phyloP scores from a whole-genome alignment of 1,284 basidiomycete genomes.

The Austroboletus novae-zelandiae region DNA sequence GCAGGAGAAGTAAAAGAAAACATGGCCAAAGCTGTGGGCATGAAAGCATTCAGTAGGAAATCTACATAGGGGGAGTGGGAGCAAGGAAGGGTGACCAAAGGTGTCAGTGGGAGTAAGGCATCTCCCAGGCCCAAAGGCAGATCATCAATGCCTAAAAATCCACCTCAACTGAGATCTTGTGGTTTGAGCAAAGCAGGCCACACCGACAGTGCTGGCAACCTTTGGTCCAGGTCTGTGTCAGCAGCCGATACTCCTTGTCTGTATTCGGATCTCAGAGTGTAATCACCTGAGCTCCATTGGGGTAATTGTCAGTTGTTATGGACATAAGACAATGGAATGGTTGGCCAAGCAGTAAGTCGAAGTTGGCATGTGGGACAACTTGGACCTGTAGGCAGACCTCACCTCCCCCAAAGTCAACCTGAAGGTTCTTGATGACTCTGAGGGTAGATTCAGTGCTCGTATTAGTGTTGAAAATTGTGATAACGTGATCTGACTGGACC shows the following conservation, averaged over 20 bases:
- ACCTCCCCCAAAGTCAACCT: not conserved
- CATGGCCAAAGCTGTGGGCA: too few relatives aligned
- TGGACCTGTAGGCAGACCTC: not conserved
- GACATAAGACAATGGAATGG: slow-evolving; percentile 2
- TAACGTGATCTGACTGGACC: not conserved
- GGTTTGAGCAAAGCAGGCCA: too few relatives aligned
- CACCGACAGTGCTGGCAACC: too few relatives aligned
- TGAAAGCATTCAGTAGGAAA: too few relatives aligned
- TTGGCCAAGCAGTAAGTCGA: not conserved
- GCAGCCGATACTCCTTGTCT: too few relatives aligned
- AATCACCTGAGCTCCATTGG: not conserved
- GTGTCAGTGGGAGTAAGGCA: not conserved
- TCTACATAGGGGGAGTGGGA: too few relatives aligned
- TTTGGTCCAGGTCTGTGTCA: too few relatives aligned
- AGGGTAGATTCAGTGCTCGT: not conserved
- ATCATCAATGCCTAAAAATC: slow-evolving; percentile 9
- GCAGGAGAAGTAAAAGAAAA: too few relatives aligned
- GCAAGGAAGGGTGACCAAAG: too few relatives aligned
- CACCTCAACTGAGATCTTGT: not conserved
- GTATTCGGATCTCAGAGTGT: not conserved
- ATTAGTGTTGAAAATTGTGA: not conserved
- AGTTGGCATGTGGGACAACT: not conserved
- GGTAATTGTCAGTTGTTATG: not conserved
- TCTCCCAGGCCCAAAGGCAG: not conserved
- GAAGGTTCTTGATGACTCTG: not conserved